These are phyloP conservation scores for Ephemerocybe angulata DNA, from an alignment of 768 basidiomycete species.

Conservation along the genomic window DNA sequence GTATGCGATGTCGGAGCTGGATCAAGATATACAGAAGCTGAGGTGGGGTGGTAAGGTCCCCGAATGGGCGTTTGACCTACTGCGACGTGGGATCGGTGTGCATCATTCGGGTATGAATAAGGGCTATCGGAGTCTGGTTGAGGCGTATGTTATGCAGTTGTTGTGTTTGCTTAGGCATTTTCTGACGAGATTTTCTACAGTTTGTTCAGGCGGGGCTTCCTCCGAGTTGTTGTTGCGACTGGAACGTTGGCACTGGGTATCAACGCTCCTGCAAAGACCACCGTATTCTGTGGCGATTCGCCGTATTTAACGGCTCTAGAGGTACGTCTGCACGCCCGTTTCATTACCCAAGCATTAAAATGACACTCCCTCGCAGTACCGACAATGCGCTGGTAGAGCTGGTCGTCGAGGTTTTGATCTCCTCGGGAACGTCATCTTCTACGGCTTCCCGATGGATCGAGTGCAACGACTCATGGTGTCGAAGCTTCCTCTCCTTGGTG, in stretches of 20 bases:
- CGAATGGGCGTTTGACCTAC: slow-evolving; percentile 43
- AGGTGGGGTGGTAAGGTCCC: slow-evolving; percentile 30
- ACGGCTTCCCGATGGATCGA: slow-evolving; percentile 59
- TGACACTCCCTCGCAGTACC: slow-evolving; percentile 41
- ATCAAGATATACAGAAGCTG: slow-evolving; percentile 43
- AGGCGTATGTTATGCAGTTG: slow-evolving; percentile 36
- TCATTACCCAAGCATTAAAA: neutral
- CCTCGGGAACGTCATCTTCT: slow-evolving; percentile 70
- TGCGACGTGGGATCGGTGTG: slow-evolving; percentile 61
- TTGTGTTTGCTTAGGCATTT: no score
- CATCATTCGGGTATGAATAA: slow-evolving; percentile 72
- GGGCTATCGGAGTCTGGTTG: slow-evolving; percentile 52
- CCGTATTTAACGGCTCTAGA: slow-evolving; percentile 57
- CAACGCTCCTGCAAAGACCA: slow-evolving; percentile 67
- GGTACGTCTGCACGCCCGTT: slow-evolving; percentile 35
- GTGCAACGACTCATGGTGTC: slow-evolving; percentile 64
- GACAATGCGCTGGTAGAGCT: slow-evolving; percentile 72
- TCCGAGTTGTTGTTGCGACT: slow-evolving; percentile 67
- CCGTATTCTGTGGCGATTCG: slow-evolving; percentile 62
- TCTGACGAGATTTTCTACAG: no score
- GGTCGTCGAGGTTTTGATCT: slow-evolving; percentile 70
- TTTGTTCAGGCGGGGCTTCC: slow-evolving; percentile 57
- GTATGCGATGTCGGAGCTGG: slow-evolving; percentile 46
- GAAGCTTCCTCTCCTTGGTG: slow-evolving; percentile 55
- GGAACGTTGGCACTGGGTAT: slow-evolving; percentile 58